Evolutionary conservation across 257 asterid species (phyloP).

Genomic region (Phtheirospermum japonicum): DNA sequence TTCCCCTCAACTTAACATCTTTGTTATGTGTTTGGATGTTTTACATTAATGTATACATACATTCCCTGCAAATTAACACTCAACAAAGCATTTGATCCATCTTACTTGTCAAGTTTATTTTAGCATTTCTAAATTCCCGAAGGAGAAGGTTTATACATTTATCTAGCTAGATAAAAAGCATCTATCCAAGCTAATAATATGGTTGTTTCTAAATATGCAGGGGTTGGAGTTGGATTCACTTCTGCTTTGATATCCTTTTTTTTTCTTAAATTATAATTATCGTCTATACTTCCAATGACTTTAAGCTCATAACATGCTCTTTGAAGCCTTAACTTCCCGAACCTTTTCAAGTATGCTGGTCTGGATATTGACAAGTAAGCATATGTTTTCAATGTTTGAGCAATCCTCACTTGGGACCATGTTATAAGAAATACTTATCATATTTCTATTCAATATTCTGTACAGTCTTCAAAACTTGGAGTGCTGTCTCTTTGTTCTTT

Average conservation of each 20-base stretch:
- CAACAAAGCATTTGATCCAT: neutral
- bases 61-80: constrained; percentile 3
- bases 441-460: constrained; percentile 10
- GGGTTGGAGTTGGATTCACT: constrained; percentile 98
- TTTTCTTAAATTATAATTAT: constrained; percentile 25
- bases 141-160: neutral
- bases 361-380: constrained; percentile 94
- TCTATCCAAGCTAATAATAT: constrained; percentile 21
- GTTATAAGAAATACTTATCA: constrained; percentile 24
- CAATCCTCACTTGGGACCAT: constrained; percentile 12
- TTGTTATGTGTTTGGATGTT: constrained; percentile 11
- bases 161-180: constrained; percentile 1
- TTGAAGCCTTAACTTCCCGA: constrained; percentile 58
- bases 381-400: constrained; percentile 18
- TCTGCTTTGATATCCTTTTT: constrained; percentile 95
- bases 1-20: neutral
- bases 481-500: constrained; percentile 97
- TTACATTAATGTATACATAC: neutral
- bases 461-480: constrained; percentile 98
- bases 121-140: neutral
- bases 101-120: constrained; percentile 5
- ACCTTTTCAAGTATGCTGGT: constrained; percentile 99
- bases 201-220: constrained; percentile 46
- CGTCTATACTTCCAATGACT: constrained; percentile 19
- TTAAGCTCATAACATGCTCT: constrained; percentile 31